Evolutionary conservation across 2,329 filamentous ascomycete genomes (phyloP), one percentile per base, ranked within the genome.

Genomic region (Phyllosticta citriasiana): DNA sequence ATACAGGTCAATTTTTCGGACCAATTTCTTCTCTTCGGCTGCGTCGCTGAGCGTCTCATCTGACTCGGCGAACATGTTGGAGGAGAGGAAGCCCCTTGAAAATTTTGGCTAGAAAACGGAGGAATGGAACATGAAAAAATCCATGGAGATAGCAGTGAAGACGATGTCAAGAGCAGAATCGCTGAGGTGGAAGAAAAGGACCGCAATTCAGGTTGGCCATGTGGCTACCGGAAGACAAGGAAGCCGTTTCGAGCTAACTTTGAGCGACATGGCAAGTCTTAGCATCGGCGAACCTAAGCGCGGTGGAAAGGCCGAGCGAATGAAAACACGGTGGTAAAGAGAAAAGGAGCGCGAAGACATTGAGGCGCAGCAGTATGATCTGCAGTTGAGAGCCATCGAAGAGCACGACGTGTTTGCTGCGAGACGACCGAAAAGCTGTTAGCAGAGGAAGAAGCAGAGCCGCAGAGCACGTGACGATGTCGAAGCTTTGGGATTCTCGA

Each of bases 1-100:
- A 35, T 69, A 75, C 9, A 77, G 59, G 64, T 81, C 79, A 60
- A 74, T 71, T 57, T 76, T 76, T n/a, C 76, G 68, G 27, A 81
- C 73, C 3, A 80, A 65, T 22, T 76, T 73, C 63, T 76, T 79
- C 63, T 75, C 71, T 68, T 76, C 76, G 65, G 74, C 63, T 26
- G 50, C 55, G 40, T 55, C 7, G 63, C 64, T 54, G 58, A 62
- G 47, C 64, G 40, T 16, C 35, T 58, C 58, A n/a, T 47, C 14
- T 2, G 40, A 47, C 40, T n/a, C 40, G 16, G n/a, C 40, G 40
- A 5, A 47, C 40, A 47, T 47, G 40, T 1, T 47, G 3, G 1
- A n/a, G 14, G 40, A 14, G 40, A 2, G 14, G n/a, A 47, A 47
- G 40, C 16, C 40, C 16, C 16, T 40, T 8, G 27, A 8, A 5